Percentiles rank a stretch among this genome's conserved stretches.
These are phyloP conservation scores for Talaromyces sp. DNA, from an alignment of 2,329 filamentous ascomycete genomes.

Conservation along the genomic window DNA sequence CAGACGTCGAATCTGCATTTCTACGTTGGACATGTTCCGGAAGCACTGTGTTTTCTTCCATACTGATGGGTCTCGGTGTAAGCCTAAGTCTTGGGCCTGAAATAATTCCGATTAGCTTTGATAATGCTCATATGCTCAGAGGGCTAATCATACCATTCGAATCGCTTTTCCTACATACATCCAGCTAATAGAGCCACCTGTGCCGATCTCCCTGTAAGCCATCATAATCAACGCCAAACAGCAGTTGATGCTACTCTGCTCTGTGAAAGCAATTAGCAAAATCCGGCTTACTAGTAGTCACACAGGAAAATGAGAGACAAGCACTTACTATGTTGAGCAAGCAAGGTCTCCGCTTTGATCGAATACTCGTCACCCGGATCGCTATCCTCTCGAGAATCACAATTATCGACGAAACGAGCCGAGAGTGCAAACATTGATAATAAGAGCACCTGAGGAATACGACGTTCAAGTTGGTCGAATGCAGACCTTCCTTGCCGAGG, in stretches of 20 bases:
- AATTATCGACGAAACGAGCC: constrained; percentile 15
- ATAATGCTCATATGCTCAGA: neutral
- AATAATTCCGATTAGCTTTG: neutral
- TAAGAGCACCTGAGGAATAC: constrained; percentile 18
- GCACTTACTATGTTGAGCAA: constrained; percentile 17
- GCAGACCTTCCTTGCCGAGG: constrained; percentile 17
- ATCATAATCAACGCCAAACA: constrained; percentile 18
- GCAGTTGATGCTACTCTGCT: constrained; percentile 19
- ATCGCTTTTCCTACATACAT: constrained; percentile 19
- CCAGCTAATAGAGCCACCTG: constrained; percentile 19
- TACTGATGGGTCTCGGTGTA: constrained; percentile 18
- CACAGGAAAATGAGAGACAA: neutral
- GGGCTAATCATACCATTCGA: constrained; percentile 10
- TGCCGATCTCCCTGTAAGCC: constrained; percentile 19
- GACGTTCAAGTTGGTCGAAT: constrained; percentile 18
- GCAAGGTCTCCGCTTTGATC: constrained; percentile 16
- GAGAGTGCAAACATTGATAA: constrained; percentile 18
- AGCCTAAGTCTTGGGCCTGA: constrained; percentile 17
- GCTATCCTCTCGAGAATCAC: constrained; percentile 13
- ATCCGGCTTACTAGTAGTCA: neutral
- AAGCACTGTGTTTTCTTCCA: constrained; percentile 18
- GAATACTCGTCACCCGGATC: constrained; percentile 18
- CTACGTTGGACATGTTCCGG: constrained; percentile 17
- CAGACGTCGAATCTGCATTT: constrained; percentile 17
- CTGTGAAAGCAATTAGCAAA: neutral